These are phyloP conservation scores for Lachnum nothofagi DNA, from an alignment of 2,329 filamentous ascomycete genomes.

Conservation along the genomic window DNA sequence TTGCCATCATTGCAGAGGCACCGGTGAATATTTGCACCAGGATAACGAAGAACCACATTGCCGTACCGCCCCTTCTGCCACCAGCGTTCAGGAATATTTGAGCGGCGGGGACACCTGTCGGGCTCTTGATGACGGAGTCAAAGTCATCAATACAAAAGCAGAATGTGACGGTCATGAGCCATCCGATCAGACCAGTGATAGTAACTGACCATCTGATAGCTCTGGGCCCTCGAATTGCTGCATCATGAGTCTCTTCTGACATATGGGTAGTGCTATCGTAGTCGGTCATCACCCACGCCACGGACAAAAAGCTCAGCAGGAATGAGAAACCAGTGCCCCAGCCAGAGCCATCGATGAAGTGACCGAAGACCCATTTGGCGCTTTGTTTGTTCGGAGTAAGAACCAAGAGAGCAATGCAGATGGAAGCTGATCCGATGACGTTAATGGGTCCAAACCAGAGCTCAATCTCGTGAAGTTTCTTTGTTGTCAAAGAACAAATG, in stretches of 20 bases:
- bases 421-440: constrained; percentile 54
- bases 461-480: constrained; percentile 53
- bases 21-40: constrained; percentile 62
- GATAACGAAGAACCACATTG: constrained; percentile 59
- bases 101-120: constrained; percentile 56
- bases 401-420: constrained; percentile 54
- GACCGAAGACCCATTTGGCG: constrained; percentile 55
- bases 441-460: constrained; percentile 64
- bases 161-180: constrained; percentile 57
- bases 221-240: constrained; percentile 53
- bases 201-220: constrained; percentile 56
- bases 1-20: constrained; percentile 58
- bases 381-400: constrained; percentile 55
- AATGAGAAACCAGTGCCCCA: constrained; percentile 60
- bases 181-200: constrained; percentile 55
- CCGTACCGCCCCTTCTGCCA: constrained; percentile 49
- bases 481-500: constrained; percentile 60
- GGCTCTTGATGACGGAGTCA: constrained; percentile 49
- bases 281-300: constrained; percentile 63
- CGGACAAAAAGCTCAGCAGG: constrained; percentile 51
- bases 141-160: constrained; percentile 58
- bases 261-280: constrained; percentile 65
- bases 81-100: constrained; percentile 57
- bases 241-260: constrained; percentile 63
- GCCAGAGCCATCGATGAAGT: constrained; percentile 57